Percentiles rank a stretch among this genome's conserved stretches.
Conservation (phyloP, 1,284 basidiomycete genomes). For the Neolentinus lepideus region DNA sequence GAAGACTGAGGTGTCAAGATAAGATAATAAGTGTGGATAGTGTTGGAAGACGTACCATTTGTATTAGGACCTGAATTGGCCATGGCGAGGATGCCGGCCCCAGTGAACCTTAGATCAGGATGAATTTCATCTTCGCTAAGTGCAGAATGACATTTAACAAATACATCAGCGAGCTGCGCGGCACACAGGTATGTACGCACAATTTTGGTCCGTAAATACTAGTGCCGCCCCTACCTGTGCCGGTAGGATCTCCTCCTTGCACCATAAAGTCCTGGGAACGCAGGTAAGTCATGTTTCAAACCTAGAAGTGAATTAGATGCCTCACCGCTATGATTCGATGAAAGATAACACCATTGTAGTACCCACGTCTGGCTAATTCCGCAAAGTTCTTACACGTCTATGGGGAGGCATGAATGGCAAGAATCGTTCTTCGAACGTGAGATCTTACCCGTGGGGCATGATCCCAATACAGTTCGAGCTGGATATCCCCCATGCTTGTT, state of each 20-base stretch:
- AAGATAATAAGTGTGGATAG: neutral
- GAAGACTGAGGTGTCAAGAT: constrained; percentile 3
- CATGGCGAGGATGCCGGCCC: constrained; percentile 96
- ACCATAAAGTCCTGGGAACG: constrained; percentile 85
- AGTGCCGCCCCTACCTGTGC: constrained; percentile 90
- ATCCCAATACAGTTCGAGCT: constrained; percentile 85
- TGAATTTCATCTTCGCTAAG: constrained; percentile 72
- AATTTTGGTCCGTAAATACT: constrained; percentile 92
- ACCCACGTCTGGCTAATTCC: constrained; percentile 77
- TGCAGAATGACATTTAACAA: neutral
- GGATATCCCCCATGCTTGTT: constrained; percentile 83
- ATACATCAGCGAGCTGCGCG: constrained; percentile 1
- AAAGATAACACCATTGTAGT: constrained; percentile 84
- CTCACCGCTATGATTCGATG: constrained; percentile 83
- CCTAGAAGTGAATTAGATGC: constrained; percentile 8
- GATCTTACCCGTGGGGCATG: constrained; percentile 77
- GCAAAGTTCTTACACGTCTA: constrained; percentile 94
- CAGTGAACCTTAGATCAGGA: constrained; percentile 86
- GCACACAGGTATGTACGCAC: constrained; percentile 32
- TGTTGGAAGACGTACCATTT: constrained; percentile 53
- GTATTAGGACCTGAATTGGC: constrained; percentile 93
- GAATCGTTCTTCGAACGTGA: constrained; percentile 8
- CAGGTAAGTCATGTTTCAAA: neutral
- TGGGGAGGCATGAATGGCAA: constrained; percentile 7
- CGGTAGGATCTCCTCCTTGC: constrained; percentile 91